These are phyloP conservation scores for Cordyceps javanica DNA, from an alignment of 2,329 filamentous ascomycete genomes.

Conservation along the genomic window DNA sequence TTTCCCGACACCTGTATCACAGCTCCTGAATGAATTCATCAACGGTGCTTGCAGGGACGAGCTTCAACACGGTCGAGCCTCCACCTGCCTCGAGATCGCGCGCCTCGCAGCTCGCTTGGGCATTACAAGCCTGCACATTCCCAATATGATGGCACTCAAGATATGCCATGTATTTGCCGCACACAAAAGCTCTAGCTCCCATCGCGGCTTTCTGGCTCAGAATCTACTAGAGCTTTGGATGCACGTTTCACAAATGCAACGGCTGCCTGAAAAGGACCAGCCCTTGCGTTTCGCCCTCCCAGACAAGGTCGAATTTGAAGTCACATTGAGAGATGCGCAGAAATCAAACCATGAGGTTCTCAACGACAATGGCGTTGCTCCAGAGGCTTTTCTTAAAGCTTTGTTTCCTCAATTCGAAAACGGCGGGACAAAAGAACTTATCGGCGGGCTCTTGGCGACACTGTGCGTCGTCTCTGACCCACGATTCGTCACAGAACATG, in stretches of 20 bases:
- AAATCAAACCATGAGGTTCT: not conserved
- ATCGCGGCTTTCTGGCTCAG: conserved; percentile 15
- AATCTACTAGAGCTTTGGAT: conserved; percentile 10
- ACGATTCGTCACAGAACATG: conserved; percentile 13
- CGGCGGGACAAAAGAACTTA: conserved; percentile 19
- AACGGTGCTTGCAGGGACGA: conserved; percentile 16
- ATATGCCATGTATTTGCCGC: conserved; percentile 23
- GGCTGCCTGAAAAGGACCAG: conserved; percentile 14
- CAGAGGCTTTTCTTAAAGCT: conserved; percentile 18
- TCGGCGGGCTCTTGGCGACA: conserved; percentile 28
- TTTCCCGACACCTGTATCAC: not conserved
- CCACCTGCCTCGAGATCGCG: conserved; percentile 21
- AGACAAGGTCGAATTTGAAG: not conserved
- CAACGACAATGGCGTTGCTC: not conserved
- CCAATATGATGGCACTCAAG: conserved; percentile 27
- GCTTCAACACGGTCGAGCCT: conserved; percentile 14
- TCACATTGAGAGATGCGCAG: not conserved
- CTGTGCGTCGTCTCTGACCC: conserved; percentile 25
- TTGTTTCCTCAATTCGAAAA: conserved; percentile 27
- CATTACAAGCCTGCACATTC: conserved; percentile 13
- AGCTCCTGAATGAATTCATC: conserved; percentile 19
- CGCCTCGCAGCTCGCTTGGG: conserved; percentile 7
- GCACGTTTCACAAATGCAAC: conserved; percentile 7
- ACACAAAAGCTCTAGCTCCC: conserved; percentile 11
- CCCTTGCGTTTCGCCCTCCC: conserved; percentile 1